Conservation (phyloP, 2,329 filamentous ascomycete species). For the Paecilomyces variotii region DNA sequence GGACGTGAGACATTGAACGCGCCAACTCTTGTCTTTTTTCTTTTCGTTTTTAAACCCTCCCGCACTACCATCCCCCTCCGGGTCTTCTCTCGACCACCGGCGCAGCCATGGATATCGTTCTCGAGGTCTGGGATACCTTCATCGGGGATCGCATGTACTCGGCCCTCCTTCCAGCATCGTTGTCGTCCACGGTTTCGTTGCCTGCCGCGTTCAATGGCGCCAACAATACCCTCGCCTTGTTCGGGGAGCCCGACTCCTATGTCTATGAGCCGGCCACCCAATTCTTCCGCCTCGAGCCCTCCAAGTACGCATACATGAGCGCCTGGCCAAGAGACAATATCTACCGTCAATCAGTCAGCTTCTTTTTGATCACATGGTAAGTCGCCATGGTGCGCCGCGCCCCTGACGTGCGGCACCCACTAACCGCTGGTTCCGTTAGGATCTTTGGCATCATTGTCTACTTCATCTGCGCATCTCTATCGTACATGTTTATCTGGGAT, state of each 20-base stretch:
- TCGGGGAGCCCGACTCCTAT: constrained; percentile 38
- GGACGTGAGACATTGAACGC: no score
- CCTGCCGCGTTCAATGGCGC: constrained; percentile 44
- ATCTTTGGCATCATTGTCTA: constrained; percentile 78
- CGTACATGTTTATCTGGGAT: constrained; percentile 85
- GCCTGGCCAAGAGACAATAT: constrained; percentile 69
- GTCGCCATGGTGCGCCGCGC: constrained; percentile 2
- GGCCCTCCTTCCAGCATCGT: constrained; percentile 54
- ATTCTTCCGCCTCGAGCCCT: constrained; percentile 62
- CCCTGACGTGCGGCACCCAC: not conserved
- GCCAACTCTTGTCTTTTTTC: not conserved
- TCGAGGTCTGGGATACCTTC: constrained; percentile 77
- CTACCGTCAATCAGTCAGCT: constrained; percentile 62
- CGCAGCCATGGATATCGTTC: constrained; percentile 76
- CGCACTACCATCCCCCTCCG: not conserved
- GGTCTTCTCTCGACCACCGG: not conserved
- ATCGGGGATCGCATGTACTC: constrained; percentile 75
- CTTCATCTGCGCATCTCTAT: constrained; percentile 73
- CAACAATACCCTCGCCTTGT: constrained; percentile 50
- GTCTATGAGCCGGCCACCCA: constrained; percentile 63
- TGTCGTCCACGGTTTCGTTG: constrained; percentile 47
- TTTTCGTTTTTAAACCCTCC: not conserved
- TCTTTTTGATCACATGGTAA: constrained; percentile 83
- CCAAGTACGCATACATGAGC: constrained; percentile 71
- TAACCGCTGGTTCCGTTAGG: constrained; percentile 43